Evolutionary conservation across 2,329 filamentous ascomycete genomes (phyloP), one percentile per base, ranked within the genome.

Genomic region (Dactylellina sp.): DNA sequence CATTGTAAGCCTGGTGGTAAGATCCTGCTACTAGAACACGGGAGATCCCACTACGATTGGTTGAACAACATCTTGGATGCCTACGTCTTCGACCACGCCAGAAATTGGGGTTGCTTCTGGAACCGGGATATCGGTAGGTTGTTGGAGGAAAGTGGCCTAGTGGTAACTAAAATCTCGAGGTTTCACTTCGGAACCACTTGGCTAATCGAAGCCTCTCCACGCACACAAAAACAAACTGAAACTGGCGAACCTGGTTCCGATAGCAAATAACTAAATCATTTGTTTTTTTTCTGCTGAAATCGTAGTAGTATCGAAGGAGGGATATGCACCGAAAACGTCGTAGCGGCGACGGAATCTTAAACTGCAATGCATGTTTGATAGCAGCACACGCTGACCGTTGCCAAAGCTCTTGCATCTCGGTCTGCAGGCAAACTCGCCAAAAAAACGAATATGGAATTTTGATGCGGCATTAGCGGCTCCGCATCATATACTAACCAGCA

Each of bases 81-180:
- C 44, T 70, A 75, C 52, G 78, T 77, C n/a, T 57, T 76, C 16
- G 75, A 77, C 44, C 77, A 78, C 75, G 77, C 77, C 35, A 76
- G 77, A 64, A 78, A 63, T n/a, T 79, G 78, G 78, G 78, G 78
- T n/a, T 79, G 78, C 57, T 79, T 77, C 76, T 79, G 77, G 77
- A 79, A 79, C 61, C 63, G 78, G 52, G 78, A 79, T 71, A 74
- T 79, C 56, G 76, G 76, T 16, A 62, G 57, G 28, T 63, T 79
- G 60, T 47, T 79, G 20, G 75, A 75, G 64, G 76, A 78, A 59
- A 78, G 77, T 50, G 77, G 77, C 25, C 56, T 79, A 32, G 75
- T 75, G 57, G 62, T 79, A n/a, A 70, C 71, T 40, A 78, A 77
- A 71, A 72, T 78, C 50, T 75, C 64, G 22, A 75, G 78, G 55